Evolutionary conservation across 208 protist genomes (phyloP).

Genomic region (Crithidia brevicula): DNA sequence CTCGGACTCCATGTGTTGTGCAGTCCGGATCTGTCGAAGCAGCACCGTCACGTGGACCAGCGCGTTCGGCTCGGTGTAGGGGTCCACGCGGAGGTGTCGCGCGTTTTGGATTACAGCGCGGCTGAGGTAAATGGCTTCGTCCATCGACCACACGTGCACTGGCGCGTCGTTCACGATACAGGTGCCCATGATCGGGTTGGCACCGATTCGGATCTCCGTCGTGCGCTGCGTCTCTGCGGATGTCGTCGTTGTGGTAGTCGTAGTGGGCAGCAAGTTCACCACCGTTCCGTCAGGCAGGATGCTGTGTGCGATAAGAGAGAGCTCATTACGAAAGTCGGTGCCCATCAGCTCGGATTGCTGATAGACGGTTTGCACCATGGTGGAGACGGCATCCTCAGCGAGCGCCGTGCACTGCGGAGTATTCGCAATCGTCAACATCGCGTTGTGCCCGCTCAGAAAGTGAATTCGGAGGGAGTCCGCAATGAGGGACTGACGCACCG

Average conservation of each 20-base stretch:
- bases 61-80: conserved; percentile 24
- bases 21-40: conserved; percentile 27
- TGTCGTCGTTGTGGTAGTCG: background rate
- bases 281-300: conserved; percentile 25
- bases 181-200: conserved; percentile 47
- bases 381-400: conserved; percentile 39
- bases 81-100: conserved; percentile 31
- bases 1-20: background rate
- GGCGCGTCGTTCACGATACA: conserved; percentile 36
- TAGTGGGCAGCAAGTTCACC: conserved; percentile 42
- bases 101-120: conserved; percentile 39
- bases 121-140: conserved; percentile 31
- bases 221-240: background rate
- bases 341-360: conserved; percentile 20
- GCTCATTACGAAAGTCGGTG: conserved; percentile 26
- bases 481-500: conserved; percentile 13
- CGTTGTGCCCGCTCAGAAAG: conserved; percentile 48
- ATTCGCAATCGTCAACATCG: conserved; percentile 34
- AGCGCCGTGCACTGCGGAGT: conserved; percentile 37
- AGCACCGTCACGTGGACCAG: conserved; percentile 38
- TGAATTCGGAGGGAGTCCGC: conserved; percentile 30
- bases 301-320: conserved; percentile 37
- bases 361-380: conserved; percentile 27
- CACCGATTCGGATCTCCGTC: conserved; percentile 17
- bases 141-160: conserved; percentile 22